A percentile compares a stretch with the other conserved stretches of the same genome.
Evolutionary conservation across 805 yeast genomes (phyloP).

Genomic region (Wickerhamomyces queroliae): DNA sequence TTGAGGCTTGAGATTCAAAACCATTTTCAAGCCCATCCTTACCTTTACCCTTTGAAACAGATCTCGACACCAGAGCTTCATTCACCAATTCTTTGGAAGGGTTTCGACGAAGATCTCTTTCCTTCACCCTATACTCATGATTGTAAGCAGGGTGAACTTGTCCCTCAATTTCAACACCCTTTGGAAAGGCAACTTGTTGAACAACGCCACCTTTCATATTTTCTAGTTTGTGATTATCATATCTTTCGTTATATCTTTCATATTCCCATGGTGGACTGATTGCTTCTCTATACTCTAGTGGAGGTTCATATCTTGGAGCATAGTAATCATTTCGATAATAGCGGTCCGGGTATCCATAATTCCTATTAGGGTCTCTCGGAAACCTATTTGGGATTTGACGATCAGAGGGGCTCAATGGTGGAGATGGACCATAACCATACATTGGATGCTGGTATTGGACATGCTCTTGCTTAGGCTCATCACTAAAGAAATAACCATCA

Average conservation of each 20-base stretch:
- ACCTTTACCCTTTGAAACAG: no score
- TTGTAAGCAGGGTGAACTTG: no score
- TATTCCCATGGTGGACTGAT: background rate
- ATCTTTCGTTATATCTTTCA: background rate
- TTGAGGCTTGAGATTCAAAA: no score
- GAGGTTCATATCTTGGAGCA: background rate
- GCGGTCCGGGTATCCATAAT: background rate
- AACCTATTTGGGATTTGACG: background rate
- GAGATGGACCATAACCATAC: background rate
- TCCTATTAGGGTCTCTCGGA: background rate
- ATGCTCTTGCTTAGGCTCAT: background rate
- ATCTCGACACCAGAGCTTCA: no score
- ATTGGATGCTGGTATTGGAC: background rate
- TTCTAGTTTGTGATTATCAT: background rate
- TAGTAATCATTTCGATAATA: background rate
- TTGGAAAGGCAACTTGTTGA: no score
- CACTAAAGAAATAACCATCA: constrained; percentile 15
- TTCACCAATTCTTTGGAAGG: no score
- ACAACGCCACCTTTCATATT: no score
- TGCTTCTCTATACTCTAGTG: background rate
- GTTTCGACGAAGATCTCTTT: no score
- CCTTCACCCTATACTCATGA: no score
- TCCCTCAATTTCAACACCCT: no score
- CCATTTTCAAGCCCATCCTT: no score
- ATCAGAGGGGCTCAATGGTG: background rate